Percentiles rank a stretch among this genome's conserved stretches.
Conservation (phyloP, 352 stramenopile genomes). For the Phytophthora ramorum region DNA sequence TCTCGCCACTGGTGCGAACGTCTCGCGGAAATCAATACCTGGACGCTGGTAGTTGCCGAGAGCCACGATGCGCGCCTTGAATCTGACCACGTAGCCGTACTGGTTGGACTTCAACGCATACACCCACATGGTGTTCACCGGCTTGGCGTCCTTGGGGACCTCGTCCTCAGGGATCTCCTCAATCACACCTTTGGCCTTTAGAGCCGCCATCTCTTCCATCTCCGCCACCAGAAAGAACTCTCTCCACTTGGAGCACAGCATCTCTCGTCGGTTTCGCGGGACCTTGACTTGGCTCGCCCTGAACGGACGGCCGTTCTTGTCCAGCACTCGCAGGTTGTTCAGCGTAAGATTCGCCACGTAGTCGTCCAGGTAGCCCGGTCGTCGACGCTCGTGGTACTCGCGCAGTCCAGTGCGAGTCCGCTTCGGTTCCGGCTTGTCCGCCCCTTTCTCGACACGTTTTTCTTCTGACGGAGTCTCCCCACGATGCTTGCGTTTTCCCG, state of each 20-base stretch:
- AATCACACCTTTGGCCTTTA: conserved; percentile 11
- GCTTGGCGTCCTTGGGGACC: neutral
- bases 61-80: neutral
- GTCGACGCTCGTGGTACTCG: neutral
- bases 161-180: conserved; percentile 1
- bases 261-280: conserved; percentile 5
- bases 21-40: conserved; percentile 8
- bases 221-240: conserved; percentile 13
- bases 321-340: neutral
- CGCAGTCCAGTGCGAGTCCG: conserved; percentile 6
- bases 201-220: conserved; percentile 13
- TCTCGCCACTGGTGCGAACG: conserved; percentile 1
- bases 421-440: neutral
- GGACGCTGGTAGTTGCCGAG: conserved; percentile 9
- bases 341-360: neutral
- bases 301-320: conserved; percentile 12
- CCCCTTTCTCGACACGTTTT: conserved; percentile 2
- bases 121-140: conserved; percentile 16
- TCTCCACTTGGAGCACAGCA: conserved; percentile 8
- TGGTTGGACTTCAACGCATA: conserved; percentile 14
- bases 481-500: conserved; percentile 14
- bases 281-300: neutral
- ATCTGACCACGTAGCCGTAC: conserved; percentile 7
- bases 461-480: conserved; percentile 9
- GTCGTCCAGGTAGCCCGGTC: neutral